These are phyloP conservation scores for Climacium dendroides DNA, from an alignment of 225 moss, liverwort and hornwort genomes.

Conservation along the genomic window DNA sequence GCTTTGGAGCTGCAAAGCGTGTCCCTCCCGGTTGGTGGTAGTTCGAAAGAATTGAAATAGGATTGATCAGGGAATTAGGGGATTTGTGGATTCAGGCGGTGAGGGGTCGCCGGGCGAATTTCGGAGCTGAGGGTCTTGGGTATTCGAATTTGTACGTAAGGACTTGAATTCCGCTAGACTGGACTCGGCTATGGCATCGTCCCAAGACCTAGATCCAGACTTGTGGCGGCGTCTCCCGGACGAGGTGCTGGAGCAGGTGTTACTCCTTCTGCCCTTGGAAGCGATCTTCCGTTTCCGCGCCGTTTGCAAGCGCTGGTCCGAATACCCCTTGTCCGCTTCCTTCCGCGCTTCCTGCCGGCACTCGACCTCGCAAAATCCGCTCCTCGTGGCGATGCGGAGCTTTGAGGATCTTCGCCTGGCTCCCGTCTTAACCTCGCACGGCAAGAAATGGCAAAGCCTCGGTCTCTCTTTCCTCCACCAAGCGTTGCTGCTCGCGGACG, in stretches of 20 bases:
- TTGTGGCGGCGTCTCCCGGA: not conserved
- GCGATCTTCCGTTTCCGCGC: not conserved
- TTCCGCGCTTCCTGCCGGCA: not conserved
- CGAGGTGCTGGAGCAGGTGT: not conserved
- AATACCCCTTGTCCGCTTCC: not conserved
- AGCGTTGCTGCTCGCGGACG: not conserved
- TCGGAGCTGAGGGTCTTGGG: not conserved
- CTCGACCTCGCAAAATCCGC: not conserved
- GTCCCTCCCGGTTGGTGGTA: not conserved
- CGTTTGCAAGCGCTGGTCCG: not conserved
- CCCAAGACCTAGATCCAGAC: not conserved
- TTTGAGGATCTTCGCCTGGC: not conserved
- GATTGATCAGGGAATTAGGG: not conserved
- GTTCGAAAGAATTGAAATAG: not conserved
- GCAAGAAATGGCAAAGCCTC: not conserved
- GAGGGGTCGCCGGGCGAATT: not conserved
- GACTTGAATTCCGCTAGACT: not conserved
- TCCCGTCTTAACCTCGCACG: not conserved
- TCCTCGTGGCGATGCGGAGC: not conserved
- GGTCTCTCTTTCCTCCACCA: not conserved
- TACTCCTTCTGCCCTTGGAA: not conserved
- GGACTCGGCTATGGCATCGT: not conserved
- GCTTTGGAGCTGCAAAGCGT: not conserved
- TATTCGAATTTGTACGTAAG: not conserved
- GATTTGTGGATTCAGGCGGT: not conserved